phyloP scores from a whole-genome alignment of 2,329 filamentous ascomycete species.

The Ceratocystis variospora region DNA sequence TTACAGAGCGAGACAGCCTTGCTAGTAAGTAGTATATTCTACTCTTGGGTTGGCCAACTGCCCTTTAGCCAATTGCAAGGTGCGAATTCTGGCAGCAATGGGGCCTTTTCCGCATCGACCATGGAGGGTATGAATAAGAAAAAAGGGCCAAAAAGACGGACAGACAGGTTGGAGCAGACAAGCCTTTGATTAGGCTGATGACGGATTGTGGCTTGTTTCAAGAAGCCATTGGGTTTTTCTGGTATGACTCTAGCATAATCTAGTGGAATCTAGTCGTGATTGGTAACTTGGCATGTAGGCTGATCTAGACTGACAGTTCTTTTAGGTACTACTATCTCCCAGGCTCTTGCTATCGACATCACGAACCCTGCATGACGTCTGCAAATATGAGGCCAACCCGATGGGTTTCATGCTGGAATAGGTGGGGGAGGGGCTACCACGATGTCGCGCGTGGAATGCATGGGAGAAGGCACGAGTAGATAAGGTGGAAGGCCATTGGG shows the following conservation, averaged over 20 bases:
- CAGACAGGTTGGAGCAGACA: neutral
- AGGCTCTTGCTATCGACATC: no score
- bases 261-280: neutral
- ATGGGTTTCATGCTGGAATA: no score
- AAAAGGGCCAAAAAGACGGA: neutral
- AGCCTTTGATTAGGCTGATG: neutral
- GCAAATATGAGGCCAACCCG: no score
- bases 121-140: neutral
- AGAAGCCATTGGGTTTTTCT: neutral
- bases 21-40: no score
- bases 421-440: neutral
- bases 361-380: no score
- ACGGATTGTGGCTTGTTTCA: conserved; percentile 8
- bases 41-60: no score
- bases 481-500: neutral
- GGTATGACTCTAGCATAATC: neutral
- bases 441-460: no score
- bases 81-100: no score
- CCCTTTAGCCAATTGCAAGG: no score
- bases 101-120: neutral
- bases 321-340: neutral
- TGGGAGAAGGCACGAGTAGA: neutral
- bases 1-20: no score
- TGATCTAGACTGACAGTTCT: no score
- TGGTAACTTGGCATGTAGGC: no score